phyloP scores from a whole-genome alignment of 805 yeast species.

The Schizosaccharomyces cryophilus region DNA sequence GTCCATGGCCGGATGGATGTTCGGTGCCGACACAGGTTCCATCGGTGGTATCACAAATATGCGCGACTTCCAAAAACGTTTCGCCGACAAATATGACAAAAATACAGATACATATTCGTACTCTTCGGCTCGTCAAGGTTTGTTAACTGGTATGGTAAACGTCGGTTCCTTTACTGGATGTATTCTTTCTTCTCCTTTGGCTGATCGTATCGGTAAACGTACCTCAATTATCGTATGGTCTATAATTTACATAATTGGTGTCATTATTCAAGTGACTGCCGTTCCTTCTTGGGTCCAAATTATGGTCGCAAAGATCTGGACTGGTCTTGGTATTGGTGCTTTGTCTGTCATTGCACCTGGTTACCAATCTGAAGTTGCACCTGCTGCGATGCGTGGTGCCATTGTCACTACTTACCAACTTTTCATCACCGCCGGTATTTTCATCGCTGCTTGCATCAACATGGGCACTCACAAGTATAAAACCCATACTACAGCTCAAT shows the following conservation, averaged over 20 bases:
- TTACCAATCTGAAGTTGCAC: slow-evolving; percentile 58
- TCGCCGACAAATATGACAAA: background rate
- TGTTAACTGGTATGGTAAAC: slow-evolving; percentile 4
- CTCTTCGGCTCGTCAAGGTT: slow-evolving; percentile 1
- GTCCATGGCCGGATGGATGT: slow-evolving; percentile 5
- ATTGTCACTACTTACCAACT: slow-evolving; percentile 53
- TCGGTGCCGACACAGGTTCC: slow-evolving; percentile 4
- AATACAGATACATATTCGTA: background rate
- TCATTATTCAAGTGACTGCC: slow-evolving; percentile 3
- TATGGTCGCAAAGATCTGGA: slow-evolving; percentile 16
- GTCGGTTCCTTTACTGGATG: slow-evolving; percentile 4
- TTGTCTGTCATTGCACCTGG: slow-evolving; percentile 36
- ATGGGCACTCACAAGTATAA: slow-evolving; percentile 40
- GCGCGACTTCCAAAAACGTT: slow-evolving; percentile 1
- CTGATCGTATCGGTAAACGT: slow-evolving; percentile 3
- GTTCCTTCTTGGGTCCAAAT: slow-evolving; percentile 16
- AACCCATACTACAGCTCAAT: slow-evolving; percentile 24
- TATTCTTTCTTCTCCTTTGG: slow-evolving; percentile 4
- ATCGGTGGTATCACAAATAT: slow-evolving; percentile 4
- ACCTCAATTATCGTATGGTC: slow-evolving; percentile 4
- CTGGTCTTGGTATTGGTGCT: slow-evolving; percentile 59
- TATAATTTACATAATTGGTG: slow-evolving; percentile 3
- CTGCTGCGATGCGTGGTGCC: slow-evolving; percentile 57
- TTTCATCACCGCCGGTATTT: slow-evolving; percentile 47
- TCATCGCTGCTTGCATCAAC: slow-evolving; percentile 43